Evolutionary conservation across 495 filamentous ascomycete species (phyloP), one percentile per base, ranked within the genome.

Genomic region (Neurospora sp.): DNA sequence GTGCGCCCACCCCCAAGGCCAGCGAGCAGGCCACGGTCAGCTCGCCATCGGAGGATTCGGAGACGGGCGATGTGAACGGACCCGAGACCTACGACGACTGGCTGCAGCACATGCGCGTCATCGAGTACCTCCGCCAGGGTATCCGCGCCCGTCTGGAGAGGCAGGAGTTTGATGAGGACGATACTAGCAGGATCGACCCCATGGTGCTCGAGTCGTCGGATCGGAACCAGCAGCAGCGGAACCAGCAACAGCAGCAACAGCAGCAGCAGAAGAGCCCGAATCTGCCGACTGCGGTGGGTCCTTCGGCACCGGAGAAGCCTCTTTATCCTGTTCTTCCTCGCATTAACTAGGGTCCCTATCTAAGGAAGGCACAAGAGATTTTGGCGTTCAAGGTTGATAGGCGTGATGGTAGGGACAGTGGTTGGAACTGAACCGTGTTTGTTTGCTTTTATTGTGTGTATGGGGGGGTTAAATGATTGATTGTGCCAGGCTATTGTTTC

Each of bases 21-120:
- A 78, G 76, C 38, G 82, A 83, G 71, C 72, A 70, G 79, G 65
- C 72, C 31, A 68, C 80, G 20, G 82, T 82, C 74, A 79, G 83
- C 80, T 83, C 83, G 45, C 78, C 85, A 45, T 80, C 84, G 4
- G 84, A 85, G 68, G 76, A 22, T 14, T 81, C 83, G 2, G 84
- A 85, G 68, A 70, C 77, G 45, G 80, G 89, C 76, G 84, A 85
- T 61, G 27, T 65, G 12, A 65, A 65, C 27, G 53, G 53, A 7
- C 71, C 70, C 53, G 83, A 85, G 71, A 79, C 76, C 74, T 90
- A 95, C 75, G 91, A 93, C 73, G 85, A 87, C 42, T 96, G 93
- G 93, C 87, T 97, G 12, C 91, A 94, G 77, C 92, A 94, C 81
- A 89, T 94, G 72, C 91, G 93, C 38, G 86, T 91, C 45, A 90